These are phyloP conservation scores for Dactylellina leptospora DNA, from an alignment of 2,329 filamentous ascomycete species.

Conservation along the genomic window DNA sequence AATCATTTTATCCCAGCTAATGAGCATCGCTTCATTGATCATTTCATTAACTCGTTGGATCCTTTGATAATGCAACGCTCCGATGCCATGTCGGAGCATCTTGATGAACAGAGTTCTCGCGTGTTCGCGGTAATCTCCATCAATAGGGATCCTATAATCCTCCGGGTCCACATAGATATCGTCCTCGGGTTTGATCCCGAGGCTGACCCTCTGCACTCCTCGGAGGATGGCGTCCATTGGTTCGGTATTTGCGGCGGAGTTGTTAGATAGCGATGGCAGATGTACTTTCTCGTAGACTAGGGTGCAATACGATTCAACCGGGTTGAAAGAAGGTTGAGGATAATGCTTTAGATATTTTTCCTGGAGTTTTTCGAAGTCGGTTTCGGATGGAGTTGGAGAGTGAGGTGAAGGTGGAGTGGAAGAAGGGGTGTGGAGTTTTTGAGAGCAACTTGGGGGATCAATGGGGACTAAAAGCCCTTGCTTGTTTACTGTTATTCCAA, in stretches of 20 bases:
- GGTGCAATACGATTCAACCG: background rate
- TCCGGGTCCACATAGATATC: background rate
- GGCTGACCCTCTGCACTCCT: slow-evolving; percentile 6
- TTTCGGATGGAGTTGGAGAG: background rate
- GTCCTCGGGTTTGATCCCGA: background rate
- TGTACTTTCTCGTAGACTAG: slow-evolving; percentile 15
- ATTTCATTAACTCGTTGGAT: slow-evolving; percentile 43
- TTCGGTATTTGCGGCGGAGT: background rate
- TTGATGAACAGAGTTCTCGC: slow-evolving; percentile 32
- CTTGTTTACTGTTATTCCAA: background rate
- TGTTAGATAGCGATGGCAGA: background rate
- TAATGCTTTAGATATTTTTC: background rate
- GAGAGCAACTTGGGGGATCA: background rate
- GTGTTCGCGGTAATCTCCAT: slow-evolving; percentile 28
- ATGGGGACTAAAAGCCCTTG: background rate
- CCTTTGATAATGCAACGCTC: slow-evolving; percentile 24
- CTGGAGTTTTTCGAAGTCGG: slow-evolving; percentile 6
- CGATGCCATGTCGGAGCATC: slow-evolving; percentile 32
- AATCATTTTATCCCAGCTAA: slow-evolving; percentile 30
- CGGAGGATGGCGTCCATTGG: slow-evolving; percentile 16
- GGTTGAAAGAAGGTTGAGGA: slow-evolving; percentile 8
- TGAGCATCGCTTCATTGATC: slow-evolving; percentile 41
- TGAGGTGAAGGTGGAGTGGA: slow-evolving; percentile 28
- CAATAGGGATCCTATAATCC: slow-evolving; percentile 25
- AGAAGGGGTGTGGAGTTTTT: slow-evolving; percentile 25